Conservation (phyloP, 352 stramenopile species). For the Peronospora destructor region DNA sequence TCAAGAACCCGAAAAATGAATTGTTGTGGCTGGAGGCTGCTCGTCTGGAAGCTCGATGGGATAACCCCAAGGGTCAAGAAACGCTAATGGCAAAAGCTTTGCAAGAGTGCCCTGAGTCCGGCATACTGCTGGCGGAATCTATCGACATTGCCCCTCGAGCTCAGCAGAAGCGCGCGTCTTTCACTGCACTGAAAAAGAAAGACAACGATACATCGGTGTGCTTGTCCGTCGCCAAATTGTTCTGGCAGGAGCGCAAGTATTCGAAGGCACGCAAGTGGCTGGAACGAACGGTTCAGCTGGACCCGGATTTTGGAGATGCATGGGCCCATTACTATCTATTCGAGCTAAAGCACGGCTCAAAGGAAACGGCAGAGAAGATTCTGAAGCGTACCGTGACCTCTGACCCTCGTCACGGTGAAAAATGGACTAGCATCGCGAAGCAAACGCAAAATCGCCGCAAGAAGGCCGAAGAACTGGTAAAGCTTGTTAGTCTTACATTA, state of each 20-base stretch:
- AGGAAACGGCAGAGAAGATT: constrained; percentile 80
- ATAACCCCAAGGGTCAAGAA: constrained; percentile 92
- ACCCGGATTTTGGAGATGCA: constrained; percentile 94
- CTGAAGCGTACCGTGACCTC: constrained; percentile 80
- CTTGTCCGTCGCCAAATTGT: constrained; percentile 93
- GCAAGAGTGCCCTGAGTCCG: constrained; percentile 94
- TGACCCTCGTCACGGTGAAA: constrained; percentile 93
- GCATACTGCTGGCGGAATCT: constrained; percentile 92
- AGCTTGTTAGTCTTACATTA: constrained; percentile 74
- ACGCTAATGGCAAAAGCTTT: constrained; percentile 95
- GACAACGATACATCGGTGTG: constrained; percentile 97
- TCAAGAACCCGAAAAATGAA: constrained; percentile 93
- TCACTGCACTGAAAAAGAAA: constrained; percentile 94
- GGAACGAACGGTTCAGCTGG: constrained; percentile 91
- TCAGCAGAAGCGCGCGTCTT: constrained; percentile 94
- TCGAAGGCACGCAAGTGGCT: constrained; percentile 97
- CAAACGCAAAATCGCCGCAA: constrained; percentile 87
- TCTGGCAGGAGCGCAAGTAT: constrained; percentile 93
- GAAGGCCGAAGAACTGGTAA: constrained; percentile 56
- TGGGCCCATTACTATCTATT: constrained; percentile 98
- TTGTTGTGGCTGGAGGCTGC: constrained; percentile 95
- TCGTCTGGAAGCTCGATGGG: constrained; percentile 87
- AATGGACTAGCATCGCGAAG: constrained; percentile 92
- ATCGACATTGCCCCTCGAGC: constrained; percentile 91
- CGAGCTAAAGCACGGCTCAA: constrained; percentile 88